A percentile compares a stretch with the other conserved stretches of the same genome.
phyloP scores from a whole-genome alignment of 306 rosid species.

The Medicago lupulina region DNA sequence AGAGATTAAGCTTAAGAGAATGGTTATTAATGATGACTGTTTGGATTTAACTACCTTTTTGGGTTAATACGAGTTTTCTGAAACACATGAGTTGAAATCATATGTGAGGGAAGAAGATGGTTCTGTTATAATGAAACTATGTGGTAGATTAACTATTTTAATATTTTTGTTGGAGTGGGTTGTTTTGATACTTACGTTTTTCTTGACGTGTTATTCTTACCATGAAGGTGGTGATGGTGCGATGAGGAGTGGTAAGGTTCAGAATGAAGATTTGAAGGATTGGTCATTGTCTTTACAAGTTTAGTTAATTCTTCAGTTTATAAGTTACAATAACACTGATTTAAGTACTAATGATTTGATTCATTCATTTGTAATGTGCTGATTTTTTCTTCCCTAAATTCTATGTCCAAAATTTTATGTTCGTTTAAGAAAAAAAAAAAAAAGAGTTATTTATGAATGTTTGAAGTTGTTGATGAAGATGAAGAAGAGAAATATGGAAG shows the following conservation, averaged over 20 bases:
- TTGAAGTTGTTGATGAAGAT: too few species aligned
- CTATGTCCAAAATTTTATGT: too few species aligned
- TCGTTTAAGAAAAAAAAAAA: too few species aligned
- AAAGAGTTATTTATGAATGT: too few species aligned
- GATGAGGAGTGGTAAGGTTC: constrained; percentile 67
- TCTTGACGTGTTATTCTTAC: constrained; percentile 67
- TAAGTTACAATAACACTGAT: not conserved
- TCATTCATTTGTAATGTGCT: not conserved
- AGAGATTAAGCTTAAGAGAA: too few species aligned
- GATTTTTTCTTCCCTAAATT: too few species aligned
- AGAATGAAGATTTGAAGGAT: constrained; percentile 67
- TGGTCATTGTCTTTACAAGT: constrained; percentile 79
- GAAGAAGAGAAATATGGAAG: too few species aligned
- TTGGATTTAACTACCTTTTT: too few species aligned
- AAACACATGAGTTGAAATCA: constrained; percentile 64
- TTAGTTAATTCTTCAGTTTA: constrained; percentile 1
- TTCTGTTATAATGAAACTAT: constrained; percentile 59
- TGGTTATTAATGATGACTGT: too few species aligned
- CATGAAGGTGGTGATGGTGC: constrained; percentile 45
- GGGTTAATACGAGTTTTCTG: too few species aligned
- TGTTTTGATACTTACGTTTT: constrained; percentile 68
- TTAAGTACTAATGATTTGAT: not conserved
- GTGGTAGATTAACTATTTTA: constrained; percentile 63
- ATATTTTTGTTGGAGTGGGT: constrained; percentile 86
- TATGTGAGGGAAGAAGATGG: constrained; percentile 81